phyloP scores from a whole-genome alignment of 2,329 filamentous ascomycete species.

The Ascocoryne sarcoides region DNA sequence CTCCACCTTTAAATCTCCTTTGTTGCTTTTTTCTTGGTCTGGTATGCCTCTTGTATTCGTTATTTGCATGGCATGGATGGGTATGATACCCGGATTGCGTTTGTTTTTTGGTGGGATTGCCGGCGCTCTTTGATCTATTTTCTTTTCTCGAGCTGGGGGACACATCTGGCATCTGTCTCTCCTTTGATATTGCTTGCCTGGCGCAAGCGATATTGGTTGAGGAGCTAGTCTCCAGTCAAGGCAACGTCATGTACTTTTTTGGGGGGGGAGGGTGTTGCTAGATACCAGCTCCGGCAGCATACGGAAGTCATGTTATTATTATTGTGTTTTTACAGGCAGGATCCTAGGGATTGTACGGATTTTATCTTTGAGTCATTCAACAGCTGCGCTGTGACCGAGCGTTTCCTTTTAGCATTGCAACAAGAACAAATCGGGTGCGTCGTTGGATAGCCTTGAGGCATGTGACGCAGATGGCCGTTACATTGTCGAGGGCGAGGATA shows the following conservation, averaged over 20 bases:
- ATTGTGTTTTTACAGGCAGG: no score
- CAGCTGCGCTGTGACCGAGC: no score
- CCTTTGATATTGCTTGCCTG: conserved; percentile 4
- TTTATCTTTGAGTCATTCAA: no score
- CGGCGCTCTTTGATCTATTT: conserved; percentile 7
- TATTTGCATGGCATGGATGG: conserved; percentile 23
- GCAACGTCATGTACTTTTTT: conserved; percentile 20
- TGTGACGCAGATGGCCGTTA: no score
- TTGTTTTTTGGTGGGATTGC: conserved; percentile 3
- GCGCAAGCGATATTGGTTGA: conserved; percentile 7
- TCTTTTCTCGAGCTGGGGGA: conserved; percentile 4
- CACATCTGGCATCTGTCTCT: conserved; percentile 16
- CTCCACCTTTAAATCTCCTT: conserved; percentile 1
- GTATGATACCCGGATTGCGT: conserved; percentile 19
- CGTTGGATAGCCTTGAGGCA: no score
- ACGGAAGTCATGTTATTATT: no score
- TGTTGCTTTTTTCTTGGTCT: conserved; percentile 7
- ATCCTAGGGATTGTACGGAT: no score
- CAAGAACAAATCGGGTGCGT: no score
- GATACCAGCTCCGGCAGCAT: no score
- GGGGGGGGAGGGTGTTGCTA: no score
- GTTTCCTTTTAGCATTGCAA: no score
- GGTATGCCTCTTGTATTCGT: conserved; percentile 7
- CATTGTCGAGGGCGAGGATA: no score
- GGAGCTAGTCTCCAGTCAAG: conserved; percentile 25